Conservation (phyloP, 441 rosid genomes). For the Francoa sonchifolia region DNA sequence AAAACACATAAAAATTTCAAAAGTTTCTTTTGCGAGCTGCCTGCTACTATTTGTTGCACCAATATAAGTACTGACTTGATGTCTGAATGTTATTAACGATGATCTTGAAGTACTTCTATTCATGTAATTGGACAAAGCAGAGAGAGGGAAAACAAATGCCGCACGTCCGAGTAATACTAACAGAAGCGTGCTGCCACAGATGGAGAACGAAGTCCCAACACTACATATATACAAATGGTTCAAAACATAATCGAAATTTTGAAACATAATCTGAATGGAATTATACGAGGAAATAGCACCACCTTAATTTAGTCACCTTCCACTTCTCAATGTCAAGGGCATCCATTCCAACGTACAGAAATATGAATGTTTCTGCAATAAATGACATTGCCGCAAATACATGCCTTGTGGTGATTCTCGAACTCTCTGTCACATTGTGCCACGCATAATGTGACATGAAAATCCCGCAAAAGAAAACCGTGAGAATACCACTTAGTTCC, state of each 20-base stretch:
- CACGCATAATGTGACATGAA: slow-evolving; percentile 84
- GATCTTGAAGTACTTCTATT: slow-evolving; percentile 32
- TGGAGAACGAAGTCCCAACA: slow-evolving; percentile 32
- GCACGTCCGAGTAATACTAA: slow-evolving; percentile 62
- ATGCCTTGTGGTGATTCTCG: slow-evolving; percentile 82
- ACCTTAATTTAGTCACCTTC: slow-evolving; percentile 55
- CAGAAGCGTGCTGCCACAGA: slow-evolving; percentile 33
- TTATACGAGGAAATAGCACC: slow-evolving; percentile 23
- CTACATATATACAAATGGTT: slow-evolving; percentile 21
- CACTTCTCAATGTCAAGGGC: slow-evolving; percentile 76
- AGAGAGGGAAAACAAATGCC: slow-evolving; percentile 82
- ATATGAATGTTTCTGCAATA: slow-evolving; percentile 79
- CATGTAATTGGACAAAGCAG: slow-evolving; percentile 47
- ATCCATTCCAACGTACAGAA: slow-evolving; percentile 90
- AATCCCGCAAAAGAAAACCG: slow-evolving; percentile 84
- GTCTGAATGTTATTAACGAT: slow-evolving; percentile 37
- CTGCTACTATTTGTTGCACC: neutral
- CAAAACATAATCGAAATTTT: neutral
- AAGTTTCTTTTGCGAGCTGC: too few relatives aligned
- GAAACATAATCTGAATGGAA: neutral
- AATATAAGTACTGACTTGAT: slow-evolving; percentile 35
- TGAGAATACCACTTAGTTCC: slow-evolving; percentile 73
- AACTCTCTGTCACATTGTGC: slow-evolving; percentile 74
- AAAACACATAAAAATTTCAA: slow-evolving; percentile 5
- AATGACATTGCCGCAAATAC: slow-evolving; percentile 80